Percentiles rank a stretch among this genome's conserved stretches.
Conservation (phyloP, 768 basidiomycete species). For the Tricholoma sp. region DNA sequence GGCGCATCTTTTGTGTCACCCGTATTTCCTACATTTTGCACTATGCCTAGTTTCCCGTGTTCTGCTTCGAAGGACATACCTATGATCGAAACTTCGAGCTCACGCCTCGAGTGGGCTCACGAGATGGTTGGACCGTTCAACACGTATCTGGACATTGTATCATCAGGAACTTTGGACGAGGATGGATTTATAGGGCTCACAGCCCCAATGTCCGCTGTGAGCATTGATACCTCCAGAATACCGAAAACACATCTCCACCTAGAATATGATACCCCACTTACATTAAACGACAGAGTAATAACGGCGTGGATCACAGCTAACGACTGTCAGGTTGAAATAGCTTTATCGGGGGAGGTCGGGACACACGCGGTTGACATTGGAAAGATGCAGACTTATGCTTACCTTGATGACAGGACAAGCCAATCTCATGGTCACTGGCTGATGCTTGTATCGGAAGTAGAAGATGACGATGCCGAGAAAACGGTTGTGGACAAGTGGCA, state of each 20-base stretch:
- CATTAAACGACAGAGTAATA: background rate
- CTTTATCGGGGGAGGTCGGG: background rate
- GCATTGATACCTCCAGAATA: background rate
- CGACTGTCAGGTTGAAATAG: background rate
- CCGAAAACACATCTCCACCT: background rate
- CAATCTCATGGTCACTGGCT: background rate
- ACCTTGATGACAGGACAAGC: background rate
- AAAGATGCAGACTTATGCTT: background rate
- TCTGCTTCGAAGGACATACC: background rate
- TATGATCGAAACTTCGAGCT: background rate
- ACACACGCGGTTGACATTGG: background rate
- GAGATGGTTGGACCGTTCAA: background rate
- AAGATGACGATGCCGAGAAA: background rate
- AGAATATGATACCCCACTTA: background rate
- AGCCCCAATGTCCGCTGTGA: background rate
- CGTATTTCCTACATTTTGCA: background rate
- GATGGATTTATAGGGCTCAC: background rate
- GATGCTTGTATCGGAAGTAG: background rate
- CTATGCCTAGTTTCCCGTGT: background rate
- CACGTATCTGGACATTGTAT: background rate
- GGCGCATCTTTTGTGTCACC: background rate
- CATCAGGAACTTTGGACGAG: background rate
- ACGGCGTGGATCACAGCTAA: background rate
- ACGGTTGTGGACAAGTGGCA: too few relatives aligned
- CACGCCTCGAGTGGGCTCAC: background rate